Percentiles rank a stretch among this genome's conserved stretches.
phyloP scores from a whole-genome alignment of 805 yeast genomes.

The Wickerhamiella vanderwaltii region DNA sequence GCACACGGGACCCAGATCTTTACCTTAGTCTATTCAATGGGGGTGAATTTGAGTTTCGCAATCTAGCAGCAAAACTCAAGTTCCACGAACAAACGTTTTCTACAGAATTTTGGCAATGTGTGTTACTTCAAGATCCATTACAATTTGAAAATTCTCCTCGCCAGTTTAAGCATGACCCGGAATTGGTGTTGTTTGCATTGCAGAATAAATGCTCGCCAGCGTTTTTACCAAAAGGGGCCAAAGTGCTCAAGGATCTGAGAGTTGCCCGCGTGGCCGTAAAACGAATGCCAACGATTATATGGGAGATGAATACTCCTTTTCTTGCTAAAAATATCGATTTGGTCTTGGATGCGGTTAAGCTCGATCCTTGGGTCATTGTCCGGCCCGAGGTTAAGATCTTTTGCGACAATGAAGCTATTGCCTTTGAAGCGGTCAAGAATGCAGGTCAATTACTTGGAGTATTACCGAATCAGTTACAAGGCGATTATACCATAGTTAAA shows the following conservation, averaged over 20 bases:
- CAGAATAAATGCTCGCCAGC: background rate
- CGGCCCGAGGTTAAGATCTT: background rate
- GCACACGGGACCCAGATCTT: too few species aligned
- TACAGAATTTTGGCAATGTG: background rate
- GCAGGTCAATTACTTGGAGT: constrained; percentile 5
- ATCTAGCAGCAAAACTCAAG: too few species aligned
- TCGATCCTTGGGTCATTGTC: constrained; percentile 3
- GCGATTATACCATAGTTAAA: background rate
- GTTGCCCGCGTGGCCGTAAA: constrained; percentile 2
- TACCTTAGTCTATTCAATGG: too few species aligned
- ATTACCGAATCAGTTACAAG: background rate
- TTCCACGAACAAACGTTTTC: too few species aligned
- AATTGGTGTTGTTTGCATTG: constrained; percentile 1
- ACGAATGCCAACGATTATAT: background rate
- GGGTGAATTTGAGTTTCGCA: too few species aligned
- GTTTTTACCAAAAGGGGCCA: background rate
- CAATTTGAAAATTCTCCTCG: background rate
- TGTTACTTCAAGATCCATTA: background rate
- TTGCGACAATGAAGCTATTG: background rate
- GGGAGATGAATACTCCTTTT: background rate
- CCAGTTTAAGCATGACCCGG: background rate
- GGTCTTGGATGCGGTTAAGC: background rate
- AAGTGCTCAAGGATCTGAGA: background rate
- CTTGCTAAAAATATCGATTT: background rate
- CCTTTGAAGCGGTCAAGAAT: background rate